Evolutionary conservation across 2,329 filamentous ascomycete species (phyloP), one percentile per base, ranked within the genome.

Genomic region (Chalaropsis ovoidea): DNA sequence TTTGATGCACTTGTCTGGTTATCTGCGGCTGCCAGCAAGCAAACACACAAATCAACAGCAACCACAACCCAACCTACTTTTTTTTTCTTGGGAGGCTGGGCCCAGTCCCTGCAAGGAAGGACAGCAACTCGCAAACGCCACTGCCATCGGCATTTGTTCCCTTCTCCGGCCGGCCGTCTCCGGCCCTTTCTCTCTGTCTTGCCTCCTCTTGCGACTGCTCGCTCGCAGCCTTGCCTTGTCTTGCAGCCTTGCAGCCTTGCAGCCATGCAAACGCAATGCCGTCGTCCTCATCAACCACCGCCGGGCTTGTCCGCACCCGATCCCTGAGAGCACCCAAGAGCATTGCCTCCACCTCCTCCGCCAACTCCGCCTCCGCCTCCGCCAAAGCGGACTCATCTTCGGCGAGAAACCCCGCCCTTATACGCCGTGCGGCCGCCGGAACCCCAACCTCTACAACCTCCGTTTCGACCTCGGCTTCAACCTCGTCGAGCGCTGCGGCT

Each of bases 211-310:
- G 3, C 31, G 31, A 2, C n/a, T 58, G n/a, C 52, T 24, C 15
- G 17, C 24, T 45, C 35, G 8, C 52, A 27, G 63, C 54, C 54
- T 24, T 66, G 41, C 35, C 19, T n/a, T 49, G 47, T 27, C 47
- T 52, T 52, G 47, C 47, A 52, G 47, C 15, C 22, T 15, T 39
- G 11, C 45, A n/a, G 62, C 47, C 45, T 10, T 66, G 41, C 35
- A 63, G 65, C 61, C 65, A 66, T 66, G 65, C 65, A 19, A 56
- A 63, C 61, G 45, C 35, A 62, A 66, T 66, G 65, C 47, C 61
- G 22, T 41, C 60, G n/a, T 62, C 65, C 19, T 58, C 65, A 60
- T 58, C 49, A 24, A 63, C 61, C 22, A 58, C 65, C 31, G 41
- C 61, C 35, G 49, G 65, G 45, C 52, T 63, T 63, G 31, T 62